A percentile compares a stretch with the other conserved stretches of the same genome.
phyloP scores from a whole-genome alignment of 163 green algal species.

The Volvox carteri region DNA sequence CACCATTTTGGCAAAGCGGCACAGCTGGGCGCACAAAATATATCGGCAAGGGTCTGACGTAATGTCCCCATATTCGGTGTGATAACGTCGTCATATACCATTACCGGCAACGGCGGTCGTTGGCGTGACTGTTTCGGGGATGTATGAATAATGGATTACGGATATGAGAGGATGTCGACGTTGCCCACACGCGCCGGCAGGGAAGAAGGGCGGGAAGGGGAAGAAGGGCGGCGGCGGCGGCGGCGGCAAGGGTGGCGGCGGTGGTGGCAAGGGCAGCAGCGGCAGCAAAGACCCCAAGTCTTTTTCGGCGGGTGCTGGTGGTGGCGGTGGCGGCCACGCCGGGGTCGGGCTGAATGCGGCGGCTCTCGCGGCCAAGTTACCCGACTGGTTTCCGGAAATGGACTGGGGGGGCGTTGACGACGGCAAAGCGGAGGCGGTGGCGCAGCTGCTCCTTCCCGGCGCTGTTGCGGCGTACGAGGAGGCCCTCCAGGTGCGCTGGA shows the following conservation, averaged over 20 bases:
- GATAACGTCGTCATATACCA: too few species aligned
- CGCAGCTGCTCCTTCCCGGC: slow-evolving; percentile 67
- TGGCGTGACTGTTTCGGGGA: too few species aligned
- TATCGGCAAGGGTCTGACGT: too few species aligned
- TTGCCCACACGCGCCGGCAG: too few species aligned
- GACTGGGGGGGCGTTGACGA: slow-evolving; percentile 58
- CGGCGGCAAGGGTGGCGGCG: slow-evolving; percentile 37
- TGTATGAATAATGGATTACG: too few species aligned
- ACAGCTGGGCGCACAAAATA: too few species aligned
- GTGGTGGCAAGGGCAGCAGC: slow-evolving; percentile 37
- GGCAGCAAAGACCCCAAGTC: slow-evolving; percentile 28
- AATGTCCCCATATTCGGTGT: too few species aligned
- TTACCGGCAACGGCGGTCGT: too few species aligned
- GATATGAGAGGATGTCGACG: too few species aligned
- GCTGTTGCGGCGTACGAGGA: slow-evolving; percentile 78
- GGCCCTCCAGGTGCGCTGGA: slow-evolving; percentile 60
- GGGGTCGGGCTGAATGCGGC: slow-evolving; percentile 9
- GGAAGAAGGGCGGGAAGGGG: slow-evolving; percentile 58
- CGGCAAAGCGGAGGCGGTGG: slow-evolving; percentile 29
- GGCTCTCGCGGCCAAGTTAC: slow-evolving; percentile 63
- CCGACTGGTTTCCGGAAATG: slow-evolving; percentile 76
- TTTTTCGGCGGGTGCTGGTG: background rate
- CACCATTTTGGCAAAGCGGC: too few species aligned
- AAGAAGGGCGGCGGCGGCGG: slow-evolving; percentile 33
- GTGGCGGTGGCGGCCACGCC: background rate